Evolutionary conservation across 352 stramenopile genomes (phyloP), one percentile per base, ranked within the genome.

Genomic region (Globisporangium perplexum): DNA sequence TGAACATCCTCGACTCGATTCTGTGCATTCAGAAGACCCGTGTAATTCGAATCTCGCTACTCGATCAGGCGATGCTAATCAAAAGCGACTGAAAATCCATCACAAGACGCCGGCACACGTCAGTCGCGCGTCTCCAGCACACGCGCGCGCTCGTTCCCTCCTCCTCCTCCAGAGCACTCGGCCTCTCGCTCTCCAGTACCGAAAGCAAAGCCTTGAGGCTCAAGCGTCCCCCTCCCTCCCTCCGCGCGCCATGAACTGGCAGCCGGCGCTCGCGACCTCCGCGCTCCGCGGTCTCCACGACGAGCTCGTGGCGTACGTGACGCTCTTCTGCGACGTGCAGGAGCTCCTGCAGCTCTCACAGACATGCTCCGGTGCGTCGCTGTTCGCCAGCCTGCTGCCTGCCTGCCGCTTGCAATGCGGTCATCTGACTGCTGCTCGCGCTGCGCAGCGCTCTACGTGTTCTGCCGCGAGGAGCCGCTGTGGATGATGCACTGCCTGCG

Each of bases 401-500:
- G n/a, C n/a, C n/a, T n/a, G n/a, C n/a, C n/a, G n/a, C n/a, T n/a
- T n/a, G n/a, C n/a, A n/a, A n/a, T n/a, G n/a, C n/a, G n/a, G n/a
- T n/a, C n/a, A n/a, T n/a, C n/a, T 44, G 38, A 42, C 17, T 11
- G 0, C 17, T 44, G 0, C 17, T 44, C 17, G n/a, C 15, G 24
- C 15, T 44, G 11, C 3, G 1, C 50, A 90, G 80, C 87, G 18
- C 80, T 92, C 61, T 90, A 90, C 64, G 78, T 89, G 42, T 90
- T 92, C 47, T 72, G 71, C 42, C 72, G 80, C 50, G 82, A 92
- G 59, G 77, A 92, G 38, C 82, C 84, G 47, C 68, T 94, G 36
- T 94, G 84, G 84, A 91, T 90, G 77, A 62, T 72, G 47, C 79
- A 90, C 45, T 90, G 83, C 43, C 67, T 94, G 53, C 76, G 77